Evolutionary conservation across 257 asterid species (phyloP).

Genomic region (Rubia yunnanensis): DNA sequence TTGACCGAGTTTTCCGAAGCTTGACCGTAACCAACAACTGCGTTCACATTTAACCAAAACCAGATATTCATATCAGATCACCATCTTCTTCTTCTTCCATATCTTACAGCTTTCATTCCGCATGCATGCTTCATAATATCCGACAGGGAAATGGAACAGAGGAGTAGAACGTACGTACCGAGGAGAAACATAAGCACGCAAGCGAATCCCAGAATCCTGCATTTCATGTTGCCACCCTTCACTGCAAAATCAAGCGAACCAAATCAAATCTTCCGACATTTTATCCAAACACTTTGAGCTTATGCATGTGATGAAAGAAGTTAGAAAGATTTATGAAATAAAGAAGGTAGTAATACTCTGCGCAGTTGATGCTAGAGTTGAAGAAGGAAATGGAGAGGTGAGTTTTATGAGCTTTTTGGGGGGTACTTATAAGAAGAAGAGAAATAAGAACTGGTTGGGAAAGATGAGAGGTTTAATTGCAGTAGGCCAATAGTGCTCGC

Average conservation of each 20-base stretch:
- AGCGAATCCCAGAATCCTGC: not conserved
- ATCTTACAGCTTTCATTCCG: too few relatives aligned
- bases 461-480: not conserved
- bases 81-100: too few relatives aligned
- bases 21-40: constrained; percentile 26
- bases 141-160: not conserved
- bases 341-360: not conserved
- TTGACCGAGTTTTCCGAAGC: constrained; percentile 31
- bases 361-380: not conserved
- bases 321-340: not conserved
- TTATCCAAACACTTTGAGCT: not conserved
- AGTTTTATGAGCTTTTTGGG: not conserved
- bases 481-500: not conserved
- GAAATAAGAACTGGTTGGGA: not conserved
- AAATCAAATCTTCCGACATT: not conserved
- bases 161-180: not conserved
- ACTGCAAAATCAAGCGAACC: not conserved
- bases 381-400: too few relatives aligned
- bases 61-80: not conserved
- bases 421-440: not conserved
- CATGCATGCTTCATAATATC: not conserved
- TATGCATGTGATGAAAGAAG: not conserved
- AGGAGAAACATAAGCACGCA: not conserved
- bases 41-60: constrained; percentile 3
- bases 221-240: not conserved